Percentiles rank a stretch among this genome's conserved stretches.
Evolutionary conservation across 2,329 filamentous ascomycete species (phyloP).

Genomic region (Ceratocystis cubensis): DNA sequence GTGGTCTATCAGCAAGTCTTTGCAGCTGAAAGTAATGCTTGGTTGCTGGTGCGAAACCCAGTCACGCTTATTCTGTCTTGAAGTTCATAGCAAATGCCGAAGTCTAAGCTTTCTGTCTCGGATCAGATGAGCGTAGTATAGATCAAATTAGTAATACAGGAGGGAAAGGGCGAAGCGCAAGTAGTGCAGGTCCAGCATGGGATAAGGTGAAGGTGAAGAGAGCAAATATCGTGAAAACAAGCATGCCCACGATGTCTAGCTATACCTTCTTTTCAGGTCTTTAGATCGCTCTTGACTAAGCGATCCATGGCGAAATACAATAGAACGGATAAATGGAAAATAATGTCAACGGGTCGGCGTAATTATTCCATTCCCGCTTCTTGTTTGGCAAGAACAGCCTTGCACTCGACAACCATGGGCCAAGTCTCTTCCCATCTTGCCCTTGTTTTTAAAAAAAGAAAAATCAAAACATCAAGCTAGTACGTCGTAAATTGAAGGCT

Average conservation of each 20-base stretch:
- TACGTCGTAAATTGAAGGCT: neutral
- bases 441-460: neutral
- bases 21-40: neutral
- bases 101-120: neutral
- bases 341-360: neutral
- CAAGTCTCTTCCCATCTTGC: neutral
- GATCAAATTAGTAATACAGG: neutral
- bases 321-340: neutral
- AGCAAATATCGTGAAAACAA: too few species aligned
- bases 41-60: neutral
- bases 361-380: neutral
- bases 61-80: neutral
- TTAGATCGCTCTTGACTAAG: too few species aligned
- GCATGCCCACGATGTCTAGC: too few species aligned
- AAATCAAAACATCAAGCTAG: neutral
- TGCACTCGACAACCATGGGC: neutral
- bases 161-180: neutral
- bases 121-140: neutral
- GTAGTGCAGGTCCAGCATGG: too few species aligned
- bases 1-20: neutral
- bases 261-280: too few species aligned
- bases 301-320: neutral
- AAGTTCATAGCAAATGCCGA: neutral
- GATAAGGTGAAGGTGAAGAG: too few species aligned
- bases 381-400: neutral